These are phyloP conservation scores for Batkoa obscura DNA, from an alignment of 371 early-diverging fungal species.

Conservation along the genomic window DNA sequence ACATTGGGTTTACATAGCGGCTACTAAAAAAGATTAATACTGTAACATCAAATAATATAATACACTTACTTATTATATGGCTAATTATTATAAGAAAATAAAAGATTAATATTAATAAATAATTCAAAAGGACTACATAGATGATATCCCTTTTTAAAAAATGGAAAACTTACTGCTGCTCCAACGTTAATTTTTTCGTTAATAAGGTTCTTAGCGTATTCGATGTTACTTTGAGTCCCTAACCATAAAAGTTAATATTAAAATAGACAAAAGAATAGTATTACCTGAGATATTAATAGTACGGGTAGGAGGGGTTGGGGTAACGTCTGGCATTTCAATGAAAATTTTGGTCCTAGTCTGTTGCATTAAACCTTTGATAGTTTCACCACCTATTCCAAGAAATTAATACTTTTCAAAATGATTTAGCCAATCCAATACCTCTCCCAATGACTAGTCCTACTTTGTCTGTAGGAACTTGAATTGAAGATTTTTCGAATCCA, in stretches of 20 bases:
- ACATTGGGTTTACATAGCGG: too few relatives aligned
- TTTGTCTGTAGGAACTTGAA: slow-evolving; percentile 32
- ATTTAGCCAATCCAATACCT: not conserved
- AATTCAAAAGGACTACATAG: too few relatives aligned
- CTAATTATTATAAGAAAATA: not conserved
- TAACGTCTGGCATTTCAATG: slow-evolving; percentile 30
- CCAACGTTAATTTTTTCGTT: slow-evolving; percentile 9
- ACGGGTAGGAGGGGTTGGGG: slow-evolving; percentile 16
- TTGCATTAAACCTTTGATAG: slow-evolving; percentile 62
- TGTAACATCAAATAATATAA: too few relatives aligned
- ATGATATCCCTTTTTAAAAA: not conserved
- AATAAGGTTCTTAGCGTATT: slow-evolving; percentile 6
- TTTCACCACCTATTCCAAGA: slow-evolving; percentile 48
- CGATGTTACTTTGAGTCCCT: not conserved
- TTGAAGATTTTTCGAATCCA: not conserved
- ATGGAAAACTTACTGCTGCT: slow-evolving; percentile 4
- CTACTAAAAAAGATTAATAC: too few relatives aligned
- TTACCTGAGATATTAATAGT: slow-evolving; percentile 11
- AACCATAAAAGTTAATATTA: too few relatives aligned
- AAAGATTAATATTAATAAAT: too few relatives aligned
- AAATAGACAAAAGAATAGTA: too few relatives aligned
- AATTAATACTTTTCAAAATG: not conserved
- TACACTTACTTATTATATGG: too few relatives aligned
- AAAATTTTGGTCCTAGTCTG: slow-evolving; percentile 65
- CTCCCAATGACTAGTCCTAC: slow-evolving; percentile 59